Evolutionary conservation across 2,329 filamentous ascomycete species (phyloP), one percentile per base, ranked within the genome.

Genomic region (Colletotrichum sublineola): DNA sequence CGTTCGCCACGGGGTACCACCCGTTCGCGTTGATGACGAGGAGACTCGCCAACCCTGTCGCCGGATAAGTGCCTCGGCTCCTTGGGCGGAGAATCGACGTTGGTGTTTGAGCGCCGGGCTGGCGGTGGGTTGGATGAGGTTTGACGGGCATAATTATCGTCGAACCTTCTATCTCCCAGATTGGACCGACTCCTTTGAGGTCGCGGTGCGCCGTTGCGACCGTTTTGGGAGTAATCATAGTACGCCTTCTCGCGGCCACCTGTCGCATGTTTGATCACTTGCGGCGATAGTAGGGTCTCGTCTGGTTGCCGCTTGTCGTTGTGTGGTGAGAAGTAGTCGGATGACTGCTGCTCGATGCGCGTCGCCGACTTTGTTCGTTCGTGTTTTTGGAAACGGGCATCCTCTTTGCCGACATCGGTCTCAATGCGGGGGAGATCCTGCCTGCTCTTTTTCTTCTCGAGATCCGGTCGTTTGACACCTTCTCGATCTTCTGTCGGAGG

Each of bases 341-440:
- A 76, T 4, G 79, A 75, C 38, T 74, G 77, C 74, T 76, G 77
- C 36, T 80, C 78, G 1, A 80, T 77, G 29, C 74, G 71, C 18
- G 77, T 76, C 1, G 80, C 79, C 4, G 84, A 85, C 36, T 78
- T 80, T 61, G 79, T 82, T 36, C 82, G 79, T 58, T 79, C 79
- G 64, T 80, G 81, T 50, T 81, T 77, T 29, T 71, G 48, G 76
- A 74, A 5, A 75, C 57, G 56, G 73, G 76, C 24, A 77, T 79
- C 74, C 46, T 76, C 74, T 7, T 56, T 42, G 20, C 40, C 38
- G 7, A 84, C 57, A 1, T 83, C 80, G 2, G 86, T 88, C 40
- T 86, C 82, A 18, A 88, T 79, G 7, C 80, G 82, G 5, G 86
- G 85, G 6, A 88, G 75, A 38, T 86, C 82, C n/a, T 79, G 77